Evolutionary conservation across 176 grass and related monocot species (phyloP).

Genomic region (Phoenix roebelenii): DNA sequence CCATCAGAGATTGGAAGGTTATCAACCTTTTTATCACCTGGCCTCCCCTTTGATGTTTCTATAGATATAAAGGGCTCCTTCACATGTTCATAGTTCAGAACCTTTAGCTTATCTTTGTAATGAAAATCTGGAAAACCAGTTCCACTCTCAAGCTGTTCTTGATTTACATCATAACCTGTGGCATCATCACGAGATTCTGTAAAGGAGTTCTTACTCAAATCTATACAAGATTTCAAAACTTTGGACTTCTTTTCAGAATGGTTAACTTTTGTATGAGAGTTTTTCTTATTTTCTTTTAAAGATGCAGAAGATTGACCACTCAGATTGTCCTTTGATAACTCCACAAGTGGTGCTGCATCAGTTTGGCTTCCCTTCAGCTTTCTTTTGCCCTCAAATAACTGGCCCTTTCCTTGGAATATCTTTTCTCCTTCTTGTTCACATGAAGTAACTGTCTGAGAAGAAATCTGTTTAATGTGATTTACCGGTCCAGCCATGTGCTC

Average conservation of each 20-base stretch:
- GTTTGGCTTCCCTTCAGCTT: conserved; percentile 48
- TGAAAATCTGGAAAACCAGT: conserved; percentile 32
- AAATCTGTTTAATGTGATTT: conserved; percentile 29
- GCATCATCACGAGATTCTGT: conserved; percentile 30
- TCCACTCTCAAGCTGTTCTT: conserved; percentile 31
- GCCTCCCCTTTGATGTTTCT: conserved; percentile 38
- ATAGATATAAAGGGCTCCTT: conserved; percentile 40
- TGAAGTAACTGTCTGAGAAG: conserved; percentile 37
- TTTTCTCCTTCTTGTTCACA: conserved; percentile 31
- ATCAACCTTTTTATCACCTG: conserved; percentile 40
- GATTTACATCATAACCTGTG: conserved; percentile 11
- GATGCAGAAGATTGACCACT: conserved; percentile 29
- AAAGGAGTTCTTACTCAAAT: conserved; percentile 17
- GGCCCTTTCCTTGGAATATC: conserved; percentile 19
- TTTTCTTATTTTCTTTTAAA: conserved; percentile 50
- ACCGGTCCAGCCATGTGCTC: conserved; percentile 36
- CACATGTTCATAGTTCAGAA: conserved; percentile 37
- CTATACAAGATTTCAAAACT: conserved; percentile 36
- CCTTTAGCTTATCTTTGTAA: conserved; percentile 28
- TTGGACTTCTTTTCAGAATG: conserved; percentile 49
- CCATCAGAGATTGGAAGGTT: conserved; percentile 25
- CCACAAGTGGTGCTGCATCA: conserved; percentile 32
- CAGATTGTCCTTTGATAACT: conserved; percentile 33
- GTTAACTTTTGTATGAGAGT: conserved; percentile 39
- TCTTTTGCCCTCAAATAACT: conserved; percentile 41